Evolutionary conservation across 208 protist species (phyloP), one percentile per base, ranked within the genome.

Genomic region (Leishmania lainsoni): DNA sequence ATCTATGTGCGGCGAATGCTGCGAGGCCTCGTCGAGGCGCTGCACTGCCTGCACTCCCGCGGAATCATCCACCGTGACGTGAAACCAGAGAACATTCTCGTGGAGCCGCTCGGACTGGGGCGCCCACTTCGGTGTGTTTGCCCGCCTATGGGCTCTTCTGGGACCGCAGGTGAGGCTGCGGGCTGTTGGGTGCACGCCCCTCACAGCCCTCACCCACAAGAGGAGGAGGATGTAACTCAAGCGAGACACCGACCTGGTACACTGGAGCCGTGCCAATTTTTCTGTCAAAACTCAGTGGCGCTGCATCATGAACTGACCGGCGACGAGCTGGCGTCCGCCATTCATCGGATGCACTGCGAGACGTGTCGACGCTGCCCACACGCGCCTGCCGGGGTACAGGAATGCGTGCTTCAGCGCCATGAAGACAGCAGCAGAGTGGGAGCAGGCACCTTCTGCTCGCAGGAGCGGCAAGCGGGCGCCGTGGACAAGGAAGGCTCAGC

Each of bases 31-130:
- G 39, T 89, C 20, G 81, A 82, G 76, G 86, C 86, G n/a, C 84
- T 97, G 22, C 69, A 78, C 52, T 71, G 52, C 32, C 81, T 97
- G 35, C 93, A 97, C 80, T 73, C 80, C 12, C 79, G 84, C 32
- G 87, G 91, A 74, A 83, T 97, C 56, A 90, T 87, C 0, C 93
- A 97, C 68, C 86, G 92, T 45, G 93, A 85, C 42, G 77, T 85
- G 39, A 85, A 85, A n/a, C 81, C 81, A 8, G 81, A 85, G 52
- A 85, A 97, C 82, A 84, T 97, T 59, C 83, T 97, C 20, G 68
- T 97, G 8, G 89, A 92, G 63, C 86, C 86, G 61, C 76, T 89
- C 1, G 86, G 86, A 2, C 80, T 86, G 39, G 79, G 69, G 5
- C 71, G 73, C 58, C 86, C 86, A 5, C 82, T 89, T 10, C 86